Base-by-base conservation (phyloP, 805 yeast species). In the Priceomyces castillae region DNA sequence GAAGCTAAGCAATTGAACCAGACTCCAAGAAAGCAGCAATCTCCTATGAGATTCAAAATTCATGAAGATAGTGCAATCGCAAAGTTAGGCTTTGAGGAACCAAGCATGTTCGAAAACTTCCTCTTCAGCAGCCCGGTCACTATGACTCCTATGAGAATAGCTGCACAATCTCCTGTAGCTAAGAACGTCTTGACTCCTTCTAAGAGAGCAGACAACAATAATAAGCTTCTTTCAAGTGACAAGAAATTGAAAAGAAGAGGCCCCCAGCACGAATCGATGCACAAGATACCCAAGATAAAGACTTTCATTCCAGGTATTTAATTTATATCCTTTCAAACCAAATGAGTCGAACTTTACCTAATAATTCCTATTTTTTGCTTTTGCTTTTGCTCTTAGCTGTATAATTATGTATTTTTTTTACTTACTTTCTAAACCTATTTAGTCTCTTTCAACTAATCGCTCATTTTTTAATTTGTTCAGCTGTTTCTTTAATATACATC, bases 181-280 rank as follows among this genome's bases (percentile, higher is more conserved):
- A 40, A 34, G 19, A 36, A 35, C 11, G 16, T 33, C 11, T 33
- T 43, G 14, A 35, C 35, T 14, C 40, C 42, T 34, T 39, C 46
- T 15, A 43, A 39, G 11, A 41, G 18, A 23, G 16, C 18, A 2
- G 40, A 41, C 3, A 25, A 28, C 12, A 28, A 28, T 28, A 28
- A 28, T 11, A 28, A 28, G 15, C 31, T 12, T n/a, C 31, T 28
- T 28, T 28, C 31, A 11, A n/a, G 31, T 25, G 41, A 34, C n/a
- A 36, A 41, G 39, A 44, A 36, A 20, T 34, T 35, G 28, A 44
- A 38, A 36, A 44, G 40, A 25, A 42, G 34, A 22, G 37, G 25
- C n/a, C 33, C 43, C 12, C 34, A 16, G 4, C 38, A 34, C 26
- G 26, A 40, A 30, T 7, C 34, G 18, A 34, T 20, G 7, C 31